Evolutionary conservation across 164 flowering plant species (phyloP), one percentile per base, ranked within the genome.

Genomic region (Brasenia schreberi): DNA sequence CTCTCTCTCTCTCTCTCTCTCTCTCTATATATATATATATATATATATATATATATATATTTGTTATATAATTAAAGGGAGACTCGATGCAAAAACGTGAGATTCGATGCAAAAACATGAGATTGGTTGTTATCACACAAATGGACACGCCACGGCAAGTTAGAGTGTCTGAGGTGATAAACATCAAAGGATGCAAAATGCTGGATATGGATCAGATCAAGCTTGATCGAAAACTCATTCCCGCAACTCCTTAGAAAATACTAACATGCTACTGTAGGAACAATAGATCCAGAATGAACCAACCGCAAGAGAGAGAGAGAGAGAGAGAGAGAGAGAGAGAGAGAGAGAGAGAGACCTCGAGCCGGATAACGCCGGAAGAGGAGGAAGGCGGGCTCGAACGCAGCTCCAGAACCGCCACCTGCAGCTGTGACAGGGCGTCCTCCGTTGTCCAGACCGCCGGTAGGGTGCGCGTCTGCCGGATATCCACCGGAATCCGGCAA

Each of bases 311-410:
- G 6, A 19, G 9, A 5, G 10, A 10, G 5, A 23, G 59, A 7
- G 17, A 18, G 18, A 7, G 12, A 10, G 9, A 18, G 56, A n/a
- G 58, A 6, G 17, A 5, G 11, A 42, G 16, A 9, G 5, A 12
- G 3, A 59, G 42, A 19, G 23, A 5, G 23, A 42, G 27, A 33
- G 44, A 33, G 74, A 85, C 96, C 87, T 92, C 80, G 11, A 87
- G 75, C 16, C 96, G 87, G 52, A 89, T 73, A 56, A 92, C 82
- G 19, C 94, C 96, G 11, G 96, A 92, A 43, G 67, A 49, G 7
- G 58, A 74, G 16, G 73, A 43, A 0, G 93, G 86, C 5, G 85
- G 87, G 43, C 71, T 44, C 16, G 77, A 70, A 59, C 77, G 78
- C 68, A 89, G 61, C 7, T 76, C 77, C 4, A 65, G 62, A 12